Base-by-base conservation (phyloP, 805 yeast genomes). In the Kodamaea laetipori region DNA sequence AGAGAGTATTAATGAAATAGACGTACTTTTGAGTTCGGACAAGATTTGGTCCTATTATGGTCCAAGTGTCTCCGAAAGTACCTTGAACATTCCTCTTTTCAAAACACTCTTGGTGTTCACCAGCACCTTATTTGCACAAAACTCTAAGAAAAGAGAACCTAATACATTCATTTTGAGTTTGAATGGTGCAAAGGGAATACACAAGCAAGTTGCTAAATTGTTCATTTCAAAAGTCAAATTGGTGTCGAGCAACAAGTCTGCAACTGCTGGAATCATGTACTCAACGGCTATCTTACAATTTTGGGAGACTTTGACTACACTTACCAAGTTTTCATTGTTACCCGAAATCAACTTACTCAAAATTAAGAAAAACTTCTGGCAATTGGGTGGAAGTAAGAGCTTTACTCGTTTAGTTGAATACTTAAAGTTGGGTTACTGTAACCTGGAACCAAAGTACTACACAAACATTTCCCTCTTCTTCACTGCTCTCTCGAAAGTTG, bases 351-450 rank as follows among this genome's bases (percentile, higher is more conserved):
- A 15, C n/a, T 9, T 3, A 4, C 34, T 30, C 19, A 57, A 60
- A n/a, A 61, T 70, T 33, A 76, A 78, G 48, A 66, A 73, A 12
- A 74, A 68, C 21, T 67, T 84, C 37, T 82, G 88, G 83, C 61
- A 70, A 3, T 47, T 57, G 4, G 76, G 74, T 15, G 83, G 82
- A 12, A 51, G 54, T 36, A 67, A 68, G 43, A 49, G 59, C 44
- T 63, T 64, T 3, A 50, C 80, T 1, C 67, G 71, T 45, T 54
- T 85, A 8, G 36, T 67, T 1, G 73, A 64, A 0, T 73, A 82
- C 48, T 51, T 85, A 15, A 64, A 64, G 9, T 48, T 80, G 10
- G 85, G 89, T 0, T 77, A 79, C 1, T 67, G 82, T 37, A 71
- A 69, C 39, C 79, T 86, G 39, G 64, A 69, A 21, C 74, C 81